Evolutionary conservation across 2,329 filamentous ascomycete species (phyloP), one percentile per base, ranked within the genome.

Genomic region (Neopestalotiopsis rosae): DNA sequence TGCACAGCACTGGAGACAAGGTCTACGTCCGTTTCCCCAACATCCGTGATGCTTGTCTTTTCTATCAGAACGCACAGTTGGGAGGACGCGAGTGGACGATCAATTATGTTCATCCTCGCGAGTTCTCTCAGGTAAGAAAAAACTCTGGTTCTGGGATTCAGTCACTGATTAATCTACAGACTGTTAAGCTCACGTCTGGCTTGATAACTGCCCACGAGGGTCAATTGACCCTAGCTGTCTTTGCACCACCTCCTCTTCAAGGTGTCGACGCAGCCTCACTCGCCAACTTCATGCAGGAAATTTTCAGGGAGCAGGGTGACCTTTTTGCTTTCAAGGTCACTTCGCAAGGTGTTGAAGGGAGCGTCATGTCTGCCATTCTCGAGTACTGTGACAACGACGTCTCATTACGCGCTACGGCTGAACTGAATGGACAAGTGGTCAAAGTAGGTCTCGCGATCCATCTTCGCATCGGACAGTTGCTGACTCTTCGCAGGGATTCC

Each of bases 11-110:
- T 34, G 77, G 76, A 59, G 82, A 83, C 4, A 84, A 81, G 63
- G 82, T 89, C 38, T 87, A 85, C 68, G 79, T 90, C 30, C 85
- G 84, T 4, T 90, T 92, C 72, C 80, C 83, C 6, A 90, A 92
- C 73, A 86, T 91, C 64, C 84, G 88, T 64, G 89, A 91, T 76
- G 84, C 90, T 6, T 85, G 83, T 66, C 81, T 83, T 40, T 83
- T 86, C 7, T 81, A 84, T 68, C 79, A 84, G 13, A 85, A 85
- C 65, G 76, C 87, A 34, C 79, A 81, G 1, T 72, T 84, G 20
- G 77, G 81, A 42, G 80, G 81, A 61, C 78, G 82, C 12, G 79
- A 81, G 42, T 90, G 88, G 87, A 75, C 77, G 61, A 79, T 83
- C 20, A 78, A 80, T 59, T 84, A 83, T 64, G 77, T 89, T 34